These are phyloP conservation scores for Arabidopsis suecica DNA, from an alignment of 345 rosid genomes.

Conservation along the genomic window DNA sequence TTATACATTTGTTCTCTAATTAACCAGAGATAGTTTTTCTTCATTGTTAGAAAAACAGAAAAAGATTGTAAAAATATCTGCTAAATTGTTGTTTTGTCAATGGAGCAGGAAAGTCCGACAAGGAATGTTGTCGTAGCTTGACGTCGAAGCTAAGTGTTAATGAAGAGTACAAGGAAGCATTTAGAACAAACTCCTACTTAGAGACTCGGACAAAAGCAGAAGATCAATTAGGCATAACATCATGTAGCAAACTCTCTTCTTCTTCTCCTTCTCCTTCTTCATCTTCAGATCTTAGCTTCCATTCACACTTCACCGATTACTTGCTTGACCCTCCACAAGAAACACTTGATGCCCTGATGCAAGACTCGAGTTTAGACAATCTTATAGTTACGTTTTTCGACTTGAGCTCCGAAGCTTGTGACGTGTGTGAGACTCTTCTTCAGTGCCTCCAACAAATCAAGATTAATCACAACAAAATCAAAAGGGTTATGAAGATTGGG, in stretches of 20 bases:
- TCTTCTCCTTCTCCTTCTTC: conserved; percentile 47
- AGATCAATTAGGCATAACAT: conserved; percentile 46
- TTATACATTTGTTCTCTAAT: background rate
- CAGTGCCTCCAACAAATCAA: conserved; percentile 61
- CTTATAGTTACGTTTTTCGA: conserved; percentile 61
- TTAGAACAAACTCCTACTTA: conserved; percentile 76
- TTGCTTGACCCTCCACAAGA: conserved; percentile 68
- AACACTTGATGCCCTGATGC: conserved; percentile 49
- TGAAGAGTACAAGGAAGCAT: conserved; percentile 85
- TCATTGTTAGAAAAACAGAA: background rate
- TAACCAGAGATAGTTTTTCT: background rate
- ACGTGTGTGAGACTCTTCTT: conserved; percentile 67
- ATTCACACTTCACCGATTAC: conserved; percentile 57
- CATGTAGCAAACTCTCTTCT: conserved; percentile 42
- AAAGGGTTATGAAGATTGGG: conserved; percentile 55
- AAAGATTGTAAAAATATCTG: background rate
- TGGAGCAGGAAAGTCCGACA: conserved; percentile 50
- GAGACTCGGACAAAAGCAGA: conserved; percentile 72
- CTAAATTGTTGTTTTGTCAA: conserved; percentile 28
- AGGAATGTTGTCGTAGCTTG: conserved; percentile 46
- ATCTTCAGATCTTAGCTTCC: conserved; percentile 45
- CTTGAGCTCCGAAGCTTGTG: conserved; percentile 60
- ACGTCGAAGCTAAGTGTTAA: conserved; percentile 56
- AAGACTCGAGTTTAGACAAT: conserved; percentile 47
- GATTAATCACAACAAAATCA: conserved; percentile 55